These are phyloP conservation scores for Gossypium anomalum DNA, from an alignment of 345 rosid genomes.

Conservation along the genomic window DNA sequence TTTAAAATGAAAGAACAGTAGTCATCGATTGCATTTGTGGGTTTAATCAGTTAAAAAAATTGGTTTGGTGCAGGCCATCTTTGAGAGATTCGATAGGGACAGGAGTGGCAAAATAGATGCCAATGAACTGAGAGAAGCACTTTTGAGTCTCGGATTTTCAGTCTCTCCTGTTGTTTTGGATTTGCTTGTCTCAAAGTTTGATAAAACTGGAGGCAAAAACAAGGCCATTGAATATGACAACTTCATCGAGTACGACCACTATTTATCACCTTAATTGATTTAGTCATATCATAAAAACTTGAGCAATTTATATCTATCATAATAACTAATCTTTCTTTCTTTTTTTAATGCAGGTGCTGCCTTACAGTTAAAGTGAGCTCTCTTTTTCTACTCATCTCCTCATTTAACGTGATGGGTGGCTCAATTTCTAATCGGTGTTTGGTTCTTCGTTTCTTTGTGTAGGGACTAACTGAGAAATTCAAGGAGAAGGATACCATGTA, in stretches of 20 bases:
- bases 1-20: neutral
- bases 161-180: constrained; percentile 70
- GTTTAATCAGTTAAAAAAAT: neutral
- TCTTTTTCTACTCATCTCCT: neutral
- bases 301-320: neutral
- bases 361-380: constrained; percentile 80
- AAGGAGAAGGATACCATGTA: constrained; percentile 65
- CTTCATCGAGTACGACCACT: constrained; percentile 74
- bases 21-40: neutral
- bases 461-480: constrained; percentile 94
- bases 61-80: constrained; percentile 43
- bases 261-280: neutral
- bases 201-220: constrained; percentile 67
- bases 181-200: constrained; percentile 75
- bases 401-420: neutral
- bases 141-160: constrained; percentile 63
- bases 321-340: neutral
- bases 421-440: neutral
- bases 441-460: neutral
- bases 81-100: constrained; percentile 81
- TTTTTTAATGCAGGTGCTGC: constrained; percentile 52
- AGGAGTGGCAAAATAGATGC: constrained; percentile 81
- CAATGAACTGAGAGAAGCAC: constrained; percentile 79
- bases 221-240: constrained; percentile 87
- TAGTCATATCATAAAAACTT: neutral